phyloP scores from a whole-genome alignment of 257 asterid genomes.

The Agastache rugosa region DNA sequence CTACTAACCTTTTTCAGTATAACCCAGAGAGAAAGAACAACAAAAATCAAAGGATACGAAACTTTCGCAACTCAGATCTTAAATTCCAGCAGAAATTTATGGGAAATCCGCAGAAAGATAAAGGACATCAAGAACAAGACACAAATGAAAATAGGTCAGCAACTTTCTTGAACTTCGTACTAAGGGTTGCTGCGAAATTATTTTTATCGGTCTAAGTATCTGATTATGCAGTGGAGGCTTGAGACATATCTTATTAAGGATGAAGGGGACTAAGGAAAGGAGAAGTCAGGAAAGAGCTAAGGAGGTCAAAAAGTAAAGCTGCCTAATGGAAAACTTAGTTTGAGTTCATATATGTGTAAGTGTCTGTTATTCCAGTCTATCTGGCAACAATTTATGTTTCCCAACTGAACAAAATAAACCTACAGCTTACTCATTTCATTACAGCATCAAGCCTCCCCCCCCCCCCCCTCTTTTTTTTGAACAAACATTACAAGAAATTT shows the following conservation, averaged over 20 bases:
- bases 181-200: not conserved
- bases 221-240: not conserved
- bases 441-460: not conserved
- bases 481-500: no score
- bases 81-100: not conserved
- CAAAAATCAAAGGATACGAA: not conserved
- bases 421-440: slow-evolving; percentile 7
- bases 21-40: not conserved
- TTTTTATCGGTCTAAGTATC: not conserved
- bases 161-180: not conserved
- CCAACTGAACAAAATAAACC: not conserved
- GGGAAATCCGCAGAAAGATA: not conserved
- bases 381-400: not conserved
- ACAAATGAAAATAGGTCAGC: not conserved
- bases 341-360: not conserved
- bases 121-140: not conserved
- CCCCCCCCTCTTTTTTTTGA: no score
- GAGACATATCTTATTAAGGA: not conserved
- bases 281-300: not conserved
- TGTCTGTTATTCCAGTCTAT: not conserved
- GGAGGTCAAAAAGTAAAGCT: not conserved
- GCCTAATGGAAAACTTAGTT: not conserved
- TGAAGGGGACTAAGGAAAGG: no score
- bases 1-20: not conserved
- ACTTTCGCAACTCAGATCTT: not conserved